Conservation (phyloP, 108 stramenopile species). For the Nitzschia sp. region DNA sequence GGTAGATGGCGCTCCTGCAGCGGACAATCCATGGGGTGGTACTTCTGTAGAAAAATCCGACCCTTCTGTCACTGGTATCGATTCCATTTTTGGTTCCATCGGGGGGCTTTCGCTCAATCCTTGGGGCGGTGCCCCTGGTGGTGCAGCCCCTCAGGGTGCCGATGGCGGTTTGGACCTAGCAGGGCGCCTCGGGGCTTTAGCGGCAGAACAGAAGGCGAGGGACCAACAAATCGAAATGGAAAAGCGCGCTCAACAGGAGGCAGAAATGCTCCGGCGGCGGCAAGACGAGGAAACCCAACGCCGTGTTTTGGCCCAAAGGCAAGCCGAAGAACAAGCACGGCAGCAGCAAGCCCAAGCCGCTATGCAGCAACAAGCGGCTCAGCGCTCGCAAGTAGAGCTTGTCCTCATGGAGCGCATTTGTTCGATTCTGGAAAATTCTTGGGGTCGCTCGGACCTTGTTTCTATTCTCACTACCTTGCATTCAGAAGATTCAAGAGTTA, state of each 20-base stretch:
- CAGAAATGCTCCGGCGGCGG: conserved; percentile 57
- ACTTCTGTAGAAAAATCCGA: not conserved
- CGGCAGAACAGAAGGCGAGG: conserved; percentile 34
- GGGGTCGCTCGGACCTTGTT: conserved; percentile 83
- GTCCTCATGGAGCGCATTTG: conserved; percentile 86
- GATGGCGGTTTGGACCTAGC: conserved; percentile 45
- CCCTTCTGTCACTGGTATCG: conserved; percentile 8
- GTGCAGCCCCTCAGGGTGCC: conserved; percentile 32
- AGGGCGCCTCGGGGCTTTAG: conserved; percentile 37
- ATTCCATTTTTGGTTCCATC: conserved; percentile 22
- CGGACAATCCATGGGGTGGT: conserved; percentile 32
- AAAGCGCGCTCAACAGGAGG: conserved; percentile 50
- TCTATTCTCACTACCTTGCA: conserved; percentile 82
- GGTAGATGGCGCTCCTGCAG: not conserved
- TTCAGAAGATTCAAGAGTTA: conserved; percentile 79
- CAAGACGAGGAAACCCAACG: conserved; percentile 71
- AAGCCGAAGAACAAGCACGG: conserved; percentile 55
- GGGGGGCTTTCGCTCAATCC: conserved; percentile 58
- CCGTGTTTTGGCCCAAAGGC: conserved; percentile 50
- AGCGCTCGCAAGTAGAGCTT: conserved; percentile 82
- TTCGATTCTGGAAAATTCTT: conserved; percentile 80
- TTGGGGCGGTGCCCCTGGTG: conserved; percentile 52
- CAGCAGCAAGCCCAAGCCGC: conserved; percentile 49
- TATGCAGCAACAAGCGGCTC: conserved; percentile 51
- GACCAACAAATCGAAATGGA: conserved; percentile 29